Percentiles rank a stretch among this genome's conserved stretches.
phyloP scores from a whole-genome alignment of 768 basidiomycete genomes.

The Russula sp. region DNA sequence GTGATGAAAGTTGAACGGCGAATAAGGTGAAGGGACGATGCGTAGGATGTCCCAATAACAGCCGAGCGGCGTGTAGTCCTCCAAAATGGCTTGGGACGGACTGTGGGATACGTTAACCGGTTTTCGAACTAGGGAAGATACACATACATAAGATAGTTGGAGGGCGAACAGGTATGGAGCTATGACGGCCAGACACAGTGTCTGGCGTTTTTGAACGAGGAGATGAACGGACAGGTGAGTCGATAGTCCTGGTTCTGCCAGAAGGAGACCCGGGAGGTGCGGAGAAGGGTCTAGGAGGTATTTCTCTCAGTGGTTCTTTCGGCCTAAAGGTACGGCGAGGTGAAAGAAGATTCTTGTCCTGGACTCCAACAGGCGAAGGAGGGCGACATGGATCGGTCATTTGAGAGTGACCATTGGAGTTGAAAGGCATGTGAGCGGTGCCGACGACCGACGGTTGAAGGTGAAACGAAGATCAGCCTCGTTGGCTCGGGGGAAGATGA shows the following conservation, averaged over 20 bases:
- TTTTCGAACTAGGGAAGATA: neutral
- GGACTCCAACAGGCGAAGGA: neutral
- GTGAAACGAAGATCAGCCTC: constrained; percentile 10
- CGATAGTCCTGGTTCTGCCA: neutral
- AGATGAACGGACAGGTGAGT: neutral
- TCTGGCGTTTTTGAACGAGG: neutral
- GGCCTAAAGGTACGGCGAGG: constrained; percentile 9
- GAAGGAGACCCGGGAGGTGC: neutral
- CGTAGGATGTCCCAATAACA: constrained; percentile 63
- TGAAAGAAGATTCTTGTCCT: constrained; percentile 5
- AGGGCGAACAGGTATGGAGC: constrained; percentile 40
- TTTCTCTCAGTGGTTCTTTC: neutral
- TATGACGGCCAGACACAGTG: neutral
- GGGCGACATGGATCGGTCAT: constrained; percentile 11
- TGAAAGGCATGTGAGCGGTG: neutral
- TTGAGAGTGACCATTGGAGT: constrained; percentile 17
- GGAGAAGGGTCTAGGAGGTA: constrained; percentile 1
- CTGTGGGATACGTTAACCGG: constrained; percentile 33
- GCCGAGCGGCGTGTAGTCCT: constrained; percentile 68
- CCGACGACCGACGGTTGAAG: constrained; percentile 7
- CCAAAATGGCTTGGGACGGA: constrained; percentile 83
- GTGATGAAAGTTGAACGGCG: constrained; percentile 76
- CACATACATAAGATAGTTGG: constrained; percentile 61
- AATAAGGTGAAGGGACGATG: constrained; percentile 65
- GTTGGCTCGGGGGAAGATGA: constrained; percentile 1